These are phyloP conservation scores for Cucumis melo DNA, from an alignment of 306 rosid genomes.

Conservation along the genomic window DNA sequence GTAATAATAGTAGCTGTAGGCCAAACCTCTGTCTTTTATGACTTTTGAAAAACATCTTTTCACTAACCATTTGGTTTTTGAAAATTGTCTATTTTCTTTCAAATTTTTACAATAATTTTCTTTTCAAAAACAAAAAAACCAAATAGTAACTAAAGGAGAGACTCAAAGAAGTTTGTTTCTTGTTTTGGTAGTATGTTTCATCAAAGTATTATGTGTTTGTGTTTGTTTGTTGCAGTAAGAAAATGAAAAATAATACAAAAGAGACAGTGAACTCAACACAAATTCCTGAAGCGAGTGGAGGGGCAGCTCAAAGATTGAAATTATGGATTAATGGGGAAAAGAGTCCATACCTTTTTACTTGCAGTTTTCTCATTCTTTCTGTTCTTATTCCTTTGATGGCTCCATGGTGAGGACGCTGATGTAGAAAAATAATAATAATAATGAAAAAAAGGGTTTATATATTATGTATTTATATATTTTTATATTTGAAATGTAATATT, in stretches of 20 bases:
- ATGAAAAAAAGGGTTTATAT: neutral
- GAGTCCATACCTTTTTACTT: slow-evolving; percentile 18
- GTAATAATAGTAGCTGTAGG: slow-evolving; percentile 24
- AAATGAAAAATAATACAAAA: slow-evolving; percentile 30
- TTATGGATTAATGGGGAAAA: slow-evolving; percentile 24
- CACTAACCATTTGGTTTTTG: neutral
- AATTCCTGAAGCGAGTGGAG: slow-evolving; percentile 25
- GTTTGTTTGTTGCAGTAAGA: slow-evolving; percentile 47
- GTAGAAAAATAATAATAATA: neutral
- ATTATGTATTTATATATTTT: slow-evolving; percentile 4
- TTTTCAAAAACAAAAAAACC: too few species aligned
- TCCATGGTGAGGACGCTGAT: slow-evolving; percentile 20
- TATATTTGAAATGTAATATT: slow-evolving; percentile 10
- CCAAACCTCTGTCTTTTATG: slow-evolving; percentile 1
- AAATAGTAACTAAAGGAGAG: too few species aligned
- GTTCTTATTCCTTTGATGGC: slow-evolving; percentile 32
- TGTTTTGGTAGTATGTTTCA: neutral
- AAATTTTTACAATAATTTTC: too few species aligned
- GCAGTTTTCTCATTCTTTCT: slow-evolving; percentile 22
- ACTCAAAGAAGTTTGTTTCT: neutral
- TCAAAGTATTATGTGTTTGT: neutral
- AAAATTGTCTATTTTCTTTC: too few species aligned
- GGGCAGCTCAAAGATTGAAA: slow-evolving; percentile 35
- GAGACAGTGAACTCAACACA: slow-evolving; percentile 48
- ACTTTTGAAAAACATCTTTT: too few species aligned